phyloP scores from a whole-genome alignment of 139 green algal genomes.

The Trebouxia sp. region DNA sequence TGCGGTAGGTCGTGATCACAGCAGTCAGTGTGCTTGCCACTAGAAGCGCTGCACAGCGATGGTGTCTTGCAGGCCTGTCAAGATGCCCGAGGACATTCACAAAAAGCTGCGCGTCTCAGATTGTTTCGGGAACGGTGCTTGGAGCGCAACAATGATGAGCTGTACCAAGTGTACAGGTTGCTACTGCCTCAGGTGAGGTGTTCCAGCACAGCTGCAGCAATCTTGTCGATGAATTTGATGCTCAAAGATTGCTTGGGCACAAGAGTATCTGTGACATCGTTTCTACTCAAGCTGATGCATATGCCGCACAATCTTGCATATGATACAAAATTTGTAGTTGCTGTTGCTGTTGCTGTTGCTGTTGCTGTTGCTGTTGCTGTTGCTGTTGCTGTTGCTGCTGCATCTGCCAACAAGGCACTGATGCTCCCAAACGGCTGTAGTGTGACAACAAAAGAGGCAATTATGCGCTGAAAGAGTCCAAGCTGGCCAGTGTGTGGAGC shows the following conservation, averaged over 20 bases:
- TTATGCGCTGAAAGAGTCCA: conserved; percentile 60
- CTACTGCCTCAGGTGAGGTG: conserved; percentile 54
- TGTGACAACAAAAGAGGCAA: conserved; percentile 50
- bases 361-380: no score
- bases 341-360: no score
- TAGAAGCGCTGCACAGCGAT: neutral
- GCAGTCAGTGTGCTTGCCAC: neutral
- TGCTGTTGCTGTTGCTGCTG: no score
- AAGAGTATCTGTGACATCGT: no score
- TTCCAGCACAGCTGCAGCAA: neutral
- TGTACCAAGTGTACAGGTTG: conserved; percentile 63
- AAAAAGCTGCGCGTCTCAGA: conserved; percentile 31
- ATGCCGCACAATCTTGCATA: no score
- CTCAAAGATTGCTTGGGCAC: no score
- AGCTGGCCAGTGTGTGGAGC: conserved; percentile 45
- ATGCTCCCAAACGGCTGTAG: no score
- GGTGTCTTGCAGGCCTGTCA: neutral
- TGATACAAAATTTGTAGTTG: no score
- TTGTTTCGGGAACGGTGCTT: conserved; percentile 50
- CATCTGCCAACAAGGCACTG: no score
- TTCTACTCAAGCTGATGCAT: no score
- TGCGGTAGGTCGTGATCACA: neutral
- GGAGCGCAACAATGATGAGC: conserved; percentile 38
- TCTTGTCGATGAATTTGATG: neutral
- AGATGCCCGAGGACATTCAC: conserved; percentile 26